Conservation (phyloP, 169 alveolate genomes). For the Plasmodium falciparum region DNA sequence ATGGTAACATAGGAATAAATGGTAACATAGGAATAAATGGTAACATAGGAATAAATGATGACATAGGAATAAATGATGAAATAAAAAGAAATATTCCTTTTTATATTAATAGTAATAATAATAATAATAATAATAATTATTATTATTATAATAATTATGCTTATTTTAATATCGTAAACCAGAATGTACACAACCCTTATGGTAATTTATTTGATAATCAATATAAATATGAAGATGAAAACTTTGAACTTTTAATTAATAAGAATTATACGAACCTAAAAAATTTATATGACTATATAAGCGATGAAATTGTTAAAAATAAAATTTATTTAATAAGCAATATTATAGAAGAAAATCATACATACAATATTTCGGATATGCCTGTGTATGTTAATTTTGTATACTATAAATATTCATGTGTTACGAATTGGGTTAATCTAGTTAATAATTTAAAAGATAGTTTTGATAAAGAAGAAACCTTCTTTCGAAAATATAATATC, state of each 20-base stretch:
- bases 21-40: too few species aligned
- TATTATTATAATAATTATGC: too few species aligned
- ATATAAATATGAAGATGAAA: background rate
- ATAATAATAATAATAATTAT: too few species aligned
- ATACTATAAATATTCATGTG: constrained; percentile 50
- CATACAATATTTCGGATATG: constrained; percentile 51
- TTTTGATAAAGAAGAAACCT: constrained; percentile 17
- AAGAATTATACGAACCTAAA: constrained; percentile 25
- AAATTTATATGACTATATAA: constrained; percentile 30
- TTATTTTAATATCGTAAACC: too few species aligned
- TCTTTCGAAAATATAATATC: background rate
- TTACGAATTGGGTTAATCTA: constrained; percentile 34
- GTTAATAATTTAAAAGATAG: constrained; percentile 37
- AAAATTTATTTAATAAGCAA: constrained; percentile 33
- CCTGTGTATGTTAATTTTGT: constrained; percentile 43
- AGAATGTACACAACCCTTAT: too few species aligned
- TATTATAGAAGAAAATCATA: constrained; percentile 46
- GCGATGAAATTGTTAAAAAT: constrained; percentile 54
- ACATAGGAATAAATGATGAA: too few species aligned
- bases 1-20: too few species aligned
- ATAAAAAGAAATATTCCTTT: too few species aligned
- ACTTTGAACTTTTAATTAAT: constrained; percentile 11
- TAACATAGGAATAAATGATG: too few species aligned
- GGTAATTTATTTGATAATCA: too few species aligned
- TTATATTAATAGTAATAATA: too few species aligned